Conservation (phyloP, 176 grass and related monocot species). For the Tuctoria greenei region DNA sequence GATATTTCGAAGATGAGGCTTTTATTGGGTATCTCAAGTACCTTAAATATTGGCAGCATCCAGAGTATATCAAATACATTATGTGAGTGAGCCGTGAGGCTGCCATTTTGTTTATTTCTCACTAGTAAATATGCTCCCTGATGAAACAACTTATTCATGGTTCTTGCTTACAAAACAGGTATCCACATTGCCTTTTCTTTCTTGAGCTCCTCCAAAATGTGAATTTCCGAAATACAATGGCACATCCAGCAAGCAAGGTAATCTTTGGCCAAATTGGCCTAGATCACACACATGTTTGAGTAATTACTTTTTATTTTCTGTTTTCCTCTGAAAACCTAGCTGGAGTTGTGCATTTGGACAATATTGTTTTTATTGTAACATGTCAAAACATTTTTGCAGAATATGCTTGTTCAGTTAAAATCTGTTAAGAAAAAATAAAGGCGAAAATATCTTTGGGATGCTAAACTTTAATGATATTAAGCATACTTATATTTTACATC, state of each 20-base stretch:
- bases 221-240: conserved; percentile 90
- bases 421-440: background rate
- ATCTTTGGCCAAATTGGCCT: conserved; percentile 8
- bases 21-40: conserved; percentile 95
- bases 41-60: conserved; percentile 85
- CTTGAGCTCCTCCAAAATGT: conserved; percentile 96
- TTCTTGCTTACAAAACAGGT: conserved; percentile 44
- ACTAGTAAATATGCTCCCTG: background rate
- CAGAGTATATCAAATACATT: conserved; percentile 94
- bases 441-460: background rate
- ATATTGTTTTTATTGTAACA: conserved; percentile 10
- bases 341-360: background rate
- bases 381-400: background rate
- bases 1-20: conserved; percentile 94
- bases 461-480: background rate
- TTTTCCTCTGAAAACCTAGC: background rate
- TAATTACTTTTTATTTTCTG: background rate
- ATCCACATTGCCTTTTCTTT: conserved; percentile 98
- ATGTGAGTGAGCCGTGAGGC: conserved; percentile 56
- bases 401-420: conserved; percentile 3
- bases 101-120: background rate
- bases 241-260: conserved; percentile 97
- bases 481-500: background rate
- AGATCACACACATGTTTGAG: conserved; percentile 1
- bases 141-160: conserved; percentile 5